phyloP scores from a whole-genome alignment of 805 yeast species.

The Lachancea sp. region DNA sequence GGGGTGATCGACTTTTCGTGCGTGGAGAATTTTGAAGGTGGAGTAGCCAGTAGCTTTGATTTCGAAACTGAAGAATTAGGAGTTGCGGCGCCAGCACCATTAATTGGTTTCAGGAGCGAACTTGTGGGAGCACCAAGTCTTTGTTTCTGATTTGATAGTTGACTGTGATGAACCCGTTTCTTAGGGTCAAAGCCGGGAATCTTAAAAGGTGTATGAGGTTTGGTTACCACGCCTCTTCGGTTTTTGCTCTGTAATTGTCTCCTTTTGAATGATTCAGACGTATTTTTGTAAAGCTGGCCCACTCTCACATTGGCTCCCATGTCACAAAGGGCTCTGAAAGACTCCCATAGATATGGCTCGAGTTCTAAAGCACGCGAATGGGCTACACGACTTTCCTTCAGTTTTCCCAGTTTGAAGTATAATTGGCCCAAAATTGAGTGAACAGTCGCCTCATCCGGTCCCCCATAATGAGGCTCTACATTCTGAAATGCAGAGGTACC shows the following conservation, averaged over 20 bases:
- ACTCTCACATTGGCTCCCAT: constrained; percentile 48
- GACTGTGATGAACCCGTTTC: background rate
- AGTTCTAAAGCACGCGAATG: constrained; percentile 62
- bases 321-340: constrained; percentile 66
- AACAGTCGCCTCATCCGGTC: constrained; percentile 68
- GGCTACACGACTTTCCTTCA: constrained; percentile 56
- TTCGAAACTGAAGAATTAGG: constrained; percentile 9
- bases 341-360: constrained; percentile 83
- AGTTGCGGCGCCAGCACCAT: constrained; percentile 5
- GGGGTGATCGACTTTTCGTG: constrained; percentile 10
- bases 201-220: constrained; percentile 12
- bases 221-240: constrained; percentile 1
- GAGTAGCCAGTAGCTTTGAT: constrained; percentile 20
- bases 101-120: constrained; percentile 9
- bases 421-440: constrained; percentile 66
- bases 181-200: constrained; percentile 14
- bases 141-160: background rate
- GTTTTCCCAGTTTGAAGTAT: constrained; percentile 51
- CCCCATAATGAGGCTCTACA: constrained; percentile 6
- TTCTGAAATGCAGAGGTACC: background rate
- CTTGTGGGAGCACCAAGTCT: constrained; percentile 9
- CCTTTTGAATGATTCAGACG: background rate
- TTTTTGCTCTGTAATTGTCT: constrained; percentile 1
- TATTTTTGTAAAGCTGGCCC: constrained; percentile 5
- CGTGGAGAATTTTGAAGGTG: constrained; percentile 23